Evolutionary conservation across 1,139 yeast species (phyloP).

Genomic region (Blastobotrys niveus): DNA sequence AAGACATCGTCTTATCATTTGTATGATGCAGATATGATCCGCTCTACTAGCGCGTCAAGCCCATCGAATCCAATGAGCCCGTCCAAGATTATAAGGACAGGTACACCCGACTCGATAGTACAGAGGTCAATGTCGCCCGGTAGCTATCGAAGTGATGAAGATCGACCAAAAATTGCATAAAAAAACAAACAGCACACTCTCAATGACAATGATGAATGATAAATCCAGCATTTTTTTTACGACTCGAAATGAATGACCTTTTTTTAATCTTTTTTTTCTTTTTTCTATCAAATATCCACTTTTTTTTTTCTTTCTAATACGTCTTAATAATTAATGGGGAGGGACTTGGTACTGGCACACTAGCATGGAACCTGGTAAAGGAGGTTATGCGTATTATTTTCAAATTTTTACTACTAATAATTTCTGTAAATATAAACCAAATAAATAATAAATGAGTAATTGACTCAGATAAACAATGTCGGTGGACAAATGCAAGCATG

Average conservation of each 20-base stretch:
- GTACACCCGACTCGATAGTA: constrained; percentile 9
- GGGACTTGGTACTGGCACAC: too few species aligned
- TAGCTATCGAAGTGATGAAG: constrained; percentile 12
- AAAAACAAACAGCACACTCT: neutral
- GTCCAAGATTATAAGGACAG: constrained; percentile 8
- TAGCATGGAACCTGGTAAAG: too few species aligned
- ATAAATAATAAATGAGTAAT: too few species aligned
- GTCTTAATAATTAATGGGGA: neutral
- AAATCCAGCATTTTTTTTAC: too few species aligned
- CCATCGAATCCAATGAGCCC: constrained; percentile 16
- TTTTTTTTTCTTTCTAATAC: neutral
- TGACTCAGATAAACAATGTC: too few species aligned
- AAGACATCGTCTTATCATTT: constrained; percentile 15
- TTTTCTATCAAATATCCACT: neutral
- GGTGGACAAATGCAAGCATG: too few species aligned
- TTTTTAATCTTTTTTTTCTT: neutral
- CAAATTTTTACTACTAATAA: too few species aligned
- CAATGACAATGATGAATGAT: constrained; percentile 10
- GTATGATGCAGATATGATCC: constrained; percentile 17
- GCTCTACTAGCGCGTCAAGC: constrained; percentile 25
- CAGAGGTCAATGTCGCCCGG: constrained; percentile 14
- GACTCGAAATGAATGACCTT: too few species aligned
- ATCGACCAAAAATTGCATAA: constrained; percentile 16
- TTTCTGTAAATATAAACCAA: too few species aligned
- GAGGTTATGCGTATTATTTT: too few species aligned